Base-by-base conservation (phyloP, 1,284 basidiomycete species). In the Cystobasidium slooffiae region DNA sequence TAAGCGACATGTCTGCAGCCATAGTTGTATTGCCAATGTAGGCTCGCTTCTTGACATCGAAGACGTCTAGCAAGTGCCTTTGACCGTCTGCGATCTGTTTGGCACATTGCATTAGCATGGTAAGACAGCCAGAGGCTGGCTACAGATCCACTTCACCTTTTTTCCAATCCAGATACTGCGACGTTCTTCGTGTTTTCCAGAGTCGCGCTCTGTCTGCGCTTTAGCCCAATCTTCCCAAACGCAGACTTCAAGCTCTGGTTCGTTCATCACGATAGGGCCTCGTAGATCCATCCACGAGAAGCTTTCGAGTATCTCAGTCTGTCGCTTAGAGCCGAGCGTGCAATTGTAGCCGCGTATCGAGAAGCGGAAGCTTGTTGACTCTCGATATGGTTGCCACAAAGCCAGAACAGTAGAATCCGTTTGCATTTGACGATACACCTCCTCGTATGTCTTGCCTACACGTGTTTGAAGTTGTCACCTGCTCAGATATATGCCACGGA, bases 1-100 rank as follows among this genome's bases (percentile, higher is more conserved):
- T 82, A 55, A 99, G 84, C 1, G 93, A 94, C 77, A 97, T 91
- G 81, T 97, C 94, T 0, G 94, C 89, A 79, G 98, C 95, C 97
- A 99, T 99, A 78, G 91, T 93, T 0, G 97, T 99, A 79, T 97
- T 99, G 9, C 97, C 96, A 81, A 90, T 98, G 81, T 93, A 97
- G 16, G 85, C 84, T 7, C 97, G 87, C 80, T 93, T 93, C 82
- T 97, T 98, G 70, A 99, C 90, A 78, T 94, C 82, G 69, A 83
- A 83, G 46, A 76, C 76, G 66, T 82, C 81, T 51, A 84, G 80
- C 53, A 84, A 75, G 67, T 80, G 77, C 6, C 80, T 72, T 47
- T 78, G 78, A 1, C 76, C 76, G 56, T 80, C 77, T 52, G 79
- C 78, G 44, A 81, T 75, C 79, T 79, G 65, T 12, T 12, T 4